Evolutionary conservation across 2,329 filamentous ascomycete genomes (phyloP), one percentile per base, ranked within the genome.

Genomic region (Thermochaetoides dissita): DNA sequence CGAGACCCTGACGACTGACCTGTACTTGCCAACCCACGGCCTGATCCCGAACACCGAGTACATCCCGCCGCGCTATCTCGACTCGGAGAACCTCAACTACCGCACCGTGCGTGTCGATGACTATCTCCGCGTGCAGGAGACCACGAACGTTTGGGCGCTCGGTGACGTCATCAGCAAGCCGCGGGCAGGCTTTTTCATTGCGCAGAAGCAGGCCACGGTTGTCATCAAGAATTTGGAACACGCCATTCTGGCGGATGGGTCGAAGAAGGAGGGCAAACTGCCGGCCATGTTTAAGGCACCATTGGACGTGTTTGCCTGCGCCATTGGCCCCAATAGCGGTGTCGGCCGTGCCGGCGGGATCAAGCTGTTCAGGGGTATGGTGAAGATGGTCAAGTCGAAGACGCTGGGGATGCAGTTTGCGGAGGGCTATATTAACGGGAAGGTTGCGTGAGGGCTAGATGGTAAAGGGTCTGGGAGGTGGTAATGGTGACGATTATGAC

Each of bases 41-140:
- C 56, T 75, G 34, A 53, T 61, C 12, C 69, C 74, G 36, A 79
- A 78, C 57, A 67, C 69, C 6, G 66, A 67, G 34, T 77, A 66
- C 55, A 49, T 79, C 5, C 66, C 69, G 1, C 54, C 51, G 5
- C 52, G 55, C 35, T 58, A 69, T 45, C 60, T 75, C 32, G 38
- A 29, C 38, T 11, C 32, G 6, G 65, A 62, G 10, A 12, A 12
- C 12, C 61, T 10, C 1, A 30, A 64, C 12, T 57, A 55, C 38
- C 64, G 63, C 41, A 68, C 65, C 45, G 65, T 69, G 40, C 57
- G 63, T 10, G 65, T 72, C 2, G 71, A 78, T 51, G 68, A 71
- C 30, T 65, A 58, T 50, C 64, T 70, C 54, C 62, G 61, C 32
- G 71, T 72, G 32, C 63, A 61, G 47, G 63, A 59, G 7, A 57